phyloP scores from a whole-genome alignment of 441 rosid species.

The Daphne laureola region DNA sequence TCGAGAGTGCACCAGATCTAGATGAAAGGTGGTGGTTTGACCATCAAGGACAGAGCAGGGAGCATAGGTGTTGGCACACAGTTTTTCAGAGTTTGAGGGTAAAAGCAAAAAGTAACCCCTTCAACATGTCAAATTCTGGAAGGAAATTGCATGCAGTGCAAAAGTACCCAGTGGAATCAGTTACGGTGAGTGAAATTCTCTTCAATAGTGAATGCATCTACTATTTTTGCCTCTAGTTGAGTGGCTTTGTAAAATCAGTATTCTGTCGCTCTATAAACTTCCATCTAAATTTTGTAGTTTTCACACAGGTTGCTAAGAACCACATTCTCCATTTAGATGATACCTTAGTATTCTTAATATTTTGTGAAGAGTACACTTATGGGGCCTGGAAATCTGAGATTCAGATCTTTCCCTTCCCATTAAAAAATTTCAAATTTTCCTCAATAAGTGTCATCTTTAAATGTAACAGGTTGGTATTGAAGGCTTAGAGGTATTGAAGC shows the following conservation, averaged over 20 bases:
- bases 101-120: constrained; percentile 56
- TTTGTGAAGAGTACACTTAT: too few species aligned
- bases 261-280: too few species aligned
- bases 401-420: constrained; percentile 10
- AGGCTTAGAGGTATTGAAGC: constrained; percentile 80
- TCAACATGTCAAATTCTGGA: constrained; percentile 28
- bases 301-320: too few species aligned
- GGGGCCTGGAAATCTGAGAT: too few species aligned
- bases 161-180: constrained; percentile 63
- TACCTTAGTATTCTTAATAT: too few species aligned
- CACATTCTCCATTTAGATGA: too few species aligned
- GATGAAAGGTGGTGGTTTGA: constrained; percentile 48
- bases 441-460: too few species aligned
- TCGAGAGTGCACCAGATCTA: constrained; percentile 74
- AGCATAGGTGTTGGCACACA: constrained; percentile 91
- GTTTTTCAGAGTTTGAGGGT: constrained; percentile 59
- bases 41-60: constrained; percentile 44
- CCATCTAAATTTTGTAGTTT: too few species aligned
- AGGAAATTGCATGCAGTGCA: constrained; percentile 27
- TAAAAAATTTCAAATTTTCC: constrained; percentile 6
- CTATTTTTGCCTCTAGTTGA: too few species aligned
- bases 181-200: constrained; percentile 41
- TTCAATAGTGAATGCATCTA: not conserved
- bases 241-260: too few species aligned
- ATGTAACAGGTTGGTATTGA: constrained; percentile 54